Evolutionary conservation across 1,284 basidiomycete genomes (phyloP).

Genomic region (Ganoderma lucidum): DNA sequence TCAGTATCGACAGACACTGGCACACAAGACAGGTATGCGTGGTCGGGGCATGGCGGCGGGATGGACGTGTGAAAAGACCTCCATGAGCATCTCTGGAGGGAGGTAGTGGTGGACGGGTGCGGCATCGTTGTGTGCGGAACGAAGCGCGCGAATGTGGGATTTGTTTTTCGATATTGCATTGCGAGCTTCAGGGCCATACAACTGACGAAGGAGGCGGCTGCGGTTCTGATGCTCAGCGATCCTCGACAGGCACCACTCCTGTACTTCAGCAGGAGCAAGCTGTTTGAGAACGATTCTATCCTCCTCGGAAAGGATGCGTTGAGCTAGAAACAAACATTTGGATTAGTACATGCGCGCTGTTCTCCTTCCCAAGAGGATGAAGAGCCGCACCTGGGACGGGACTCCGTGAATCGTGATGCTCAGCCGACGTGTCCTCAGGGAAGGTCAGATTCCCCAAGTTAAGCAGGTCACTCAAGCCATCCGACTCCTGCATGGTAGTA

Average conservation of each 20-base stretch:
- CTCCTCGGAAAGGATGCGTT: background rate
- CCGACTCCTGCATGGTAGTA: no score
- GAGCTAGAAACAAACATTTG: background rate
- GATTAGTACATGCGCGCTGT: background rate
- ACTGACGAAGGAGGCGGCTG: background rate
- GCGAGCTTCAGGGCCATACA: background rate
- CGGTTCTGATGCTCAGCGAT: background rate
- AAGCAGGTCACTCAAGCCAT: no score
- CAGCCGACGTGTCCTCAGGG: background rate
- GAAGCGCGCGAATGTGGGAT: slow-evolving; percentile 3
- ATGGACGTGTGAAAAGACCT: slow-evolving; percentile 6
- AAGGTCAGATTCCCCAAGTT: background rate
- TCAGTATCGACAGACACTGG: slow-evolving; percentile 9
- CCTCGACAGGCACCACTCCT: slow-evolving; percentile 1
- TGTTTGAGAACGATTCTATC: background rate
- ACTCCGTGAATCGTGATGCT: background rate
- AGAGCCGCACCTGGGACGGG: background rate
- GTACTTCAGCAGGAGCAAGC: background rate
- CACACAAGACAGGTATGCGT: background rate
- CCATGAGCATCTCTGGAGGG: slow-evolving; percentile 9
- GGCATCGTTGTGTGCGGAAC: slow-evolving; percentile 4
- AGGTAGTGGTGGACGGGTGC: slow-evolving; percentile 4
- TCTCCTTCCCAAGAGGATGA: background rate
- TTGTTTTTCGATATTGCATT: background rate
- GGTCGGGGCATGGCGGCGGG: background rate